Conservation (phyloP, 83 land plant species). For the Picea abies region DNA sequence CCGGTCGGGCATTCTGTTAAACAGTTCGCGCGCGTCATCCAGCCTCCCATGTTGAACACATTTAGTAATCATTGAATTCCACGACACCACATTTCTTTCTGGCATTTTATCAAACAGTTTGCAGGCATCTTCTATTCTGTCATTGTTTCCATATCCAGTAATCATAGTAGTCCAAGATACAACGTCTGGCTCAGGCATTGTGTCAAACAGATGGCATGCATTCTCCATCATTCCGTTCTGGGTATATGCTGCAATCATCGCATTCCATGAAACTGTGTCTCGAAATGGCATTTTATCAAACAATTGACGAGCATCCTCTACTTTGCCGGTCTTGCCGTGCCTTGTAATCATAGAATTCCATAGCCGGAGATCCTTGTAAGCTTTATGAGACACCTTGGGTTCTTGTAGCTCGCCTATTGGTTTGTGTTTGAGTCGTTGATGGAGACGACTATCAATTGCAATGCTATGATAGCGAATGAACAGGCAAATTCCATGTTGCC, state of each 20-base stretch:
- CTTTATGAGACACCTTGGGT: too few relatives aligned
- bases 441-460: too few relatives aligned
- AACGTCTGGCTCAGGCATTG: background rate
- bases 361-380: too few relatives aligned
- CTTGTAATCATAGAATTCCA: background rate
- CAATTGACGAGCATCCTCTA: constrained; percentile 3
- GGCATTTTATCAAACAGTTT: constrained; percentile 8
- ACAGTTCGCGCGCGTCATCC: background rate
- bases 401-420: too few relatives aligned
- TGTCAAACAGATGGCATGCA: constrained; percentile 5
- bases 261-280: constrained; percentile 11
- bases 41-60: background rate
- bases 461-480: too few relatives aligned
- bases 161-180: constrained; percentile 12
- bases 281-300: constrained; percentile 1
- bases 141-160: constrained; percentile 1
- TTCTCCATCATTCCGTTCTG: background rate
- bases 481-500: too few relatives aligned
- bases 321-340: background rate
- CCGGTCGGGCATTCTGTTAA: constrained; percentile 3
- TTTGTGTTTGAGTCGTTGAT: too few relatives aligned
- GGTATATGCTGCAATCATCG: background rate
- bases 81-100: background rate
- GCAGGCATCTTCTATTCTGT: constrained; percentile 10
- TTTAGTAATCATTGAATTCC: constrained; percentile 6